Conservation (phyloP, 768 basidiomycete genomes). For the Mycena alexandri region DNA sequence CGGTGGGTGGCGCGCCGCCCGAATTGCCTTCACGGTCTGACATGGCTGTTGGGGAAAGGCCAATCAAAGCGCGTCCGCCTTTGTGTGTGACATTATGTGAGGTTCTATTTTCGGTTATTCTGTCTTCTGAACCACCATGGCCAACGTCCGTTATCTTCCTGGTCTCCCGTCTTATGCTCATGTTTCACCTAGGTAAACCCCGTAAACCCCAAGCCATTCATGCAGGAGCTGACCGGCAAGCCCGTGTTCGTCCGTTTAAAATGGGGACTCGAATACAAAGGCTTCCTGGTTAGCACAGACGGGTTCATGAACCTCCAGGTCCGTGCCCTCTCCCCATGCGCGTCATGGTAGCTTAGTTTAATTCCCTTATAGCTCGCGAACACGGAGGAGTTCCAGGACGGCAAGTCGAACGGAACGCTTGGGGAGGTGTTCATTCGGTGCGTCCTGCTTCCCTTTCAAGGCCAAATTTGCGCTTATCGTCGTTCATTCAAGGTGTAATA, state of each 20-base stretch:
- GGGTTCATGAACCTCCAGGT: slow-evolving; percentile 99
- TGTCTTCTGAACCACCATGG: slow-evolving; percentile 64
- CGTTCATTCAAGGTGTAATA: slow-evolving; percentile 79
- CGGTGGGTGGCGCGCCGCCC: slow-evolving; percentile 70
- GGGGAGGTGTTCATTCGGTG: slow-evolving; percentile 99
- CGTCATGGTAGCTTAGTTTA: background rate
- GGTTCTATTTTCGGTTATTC: slow-evolving; percentile 42
- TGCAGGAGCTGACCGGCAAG: slow-evolving; percentile 98
- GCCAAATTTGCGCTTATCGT: slow-evolving; percentile 24
- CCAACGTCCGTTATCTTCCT: slow-evolving; percentile 61
- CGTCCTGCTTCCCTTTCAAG: slow-evolving; percentile 42
- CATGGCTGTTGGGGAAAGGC: slow-evolving; percentile 60
- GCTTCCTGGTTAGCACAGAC: slow-evolving; percentile 98
- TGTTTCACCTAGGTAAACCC: slow-evolving; percentile 74
- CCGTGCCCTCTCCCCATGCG: slow-evolving; percentile 38
- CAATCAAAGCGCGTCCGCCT: slow-evolving; percentile 23
- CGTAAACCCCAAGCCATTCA: slow-evolving; percentile 98
- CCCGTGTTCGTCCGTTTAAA: slow-evolving; percentile 95
- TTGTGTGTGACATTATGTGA: background rate
- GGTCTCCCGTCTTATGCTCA: slow-evolving; percentile 14
- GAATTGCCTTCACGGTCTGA: slow-evolving; percentile 90
- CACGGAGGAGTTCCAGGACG: slow-evolving; percentile 98
- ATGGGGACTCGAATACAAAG: slow-evolving; percentile 99
- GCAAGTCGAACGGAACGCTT: slow-evolving; percentile 94
- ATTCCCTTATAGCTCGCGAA: slow-evolving; percentile 85